Conservation (phyloP, 495 filamentous ascomycete species). For the Thermochaetoides thermophila region DNA sequence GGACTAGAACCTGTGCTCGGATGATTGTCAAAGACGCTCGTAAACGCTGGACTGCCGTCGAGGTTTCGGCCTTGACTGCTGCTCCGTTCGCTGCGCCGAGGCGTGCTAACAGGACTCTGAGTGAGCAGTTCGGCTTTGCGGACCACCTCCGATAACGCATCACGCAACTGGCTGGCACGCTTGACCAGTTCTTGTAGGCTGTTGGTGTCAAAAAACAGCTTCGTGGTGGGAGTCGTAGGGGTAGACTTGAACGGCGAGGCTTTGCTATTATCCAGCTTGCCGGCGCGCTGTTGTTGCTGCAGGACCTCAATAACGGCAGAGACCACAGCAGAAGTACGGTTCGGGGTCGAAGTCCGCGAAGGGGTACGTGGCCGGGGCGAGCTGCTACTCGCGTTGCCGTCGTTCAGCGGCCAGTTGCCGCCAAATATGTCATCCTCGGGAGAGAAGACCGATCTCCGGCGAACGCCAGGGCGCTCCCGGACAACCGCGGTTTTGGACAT, state of each 20-base stretch:
- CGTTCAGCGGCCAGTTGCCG: constrained; percentile 27
- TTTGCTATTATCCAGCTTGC: constrained; percentile 29
- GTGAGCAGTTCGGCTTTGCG: constrained; percentile 64
- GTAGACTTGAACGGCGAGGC: constrained; percentile 3
- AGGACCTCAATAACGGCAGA: constrained; percentile 61
- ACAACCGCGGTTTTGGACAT: constrained; percentile 29
- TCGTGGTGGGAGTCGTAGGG: constrained; percentile 42
- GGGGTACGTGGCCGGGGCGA: constrained; percentile 25
- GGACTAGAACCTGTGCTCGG: constrained; percentile 24
- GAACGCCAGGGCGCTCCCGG: constrained; percentile 23
- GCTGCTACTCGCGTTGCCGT: constrained; percentile 15
- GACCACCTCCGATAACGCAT: constrained; percentile 58
- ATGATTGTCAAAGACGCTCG: constrained; percentile 47
- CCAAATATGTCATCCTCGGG: constrained; percentile 53
- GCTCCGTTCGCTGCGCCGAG: constrained; percentile 22
- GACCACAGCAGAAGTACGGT: constrained; percentile 48
- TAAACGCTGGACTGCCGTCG: constrained; percentile 46
- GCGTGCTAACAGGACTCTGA: constrained; percentile 42
- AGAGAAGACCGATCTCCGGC: constrained; percentile 43
- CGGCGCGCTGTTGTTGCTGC: constrained; percentile 40
- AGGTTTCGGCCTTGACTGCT: constrained; percentile 9
- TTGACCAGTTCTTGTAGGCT: constrained; percentile 77
- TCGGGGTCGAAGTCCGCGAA: constrained; percentile 15
- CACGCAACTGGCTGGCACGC: constrained; percentile 61
- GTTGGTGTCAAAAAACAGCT: constrained; percentile 83